These are phyloP conservation scores for Marasmius oreades DNA, from an alignment of 1,284 basidiomycete genomes.

Conservation along the genomic window DNA sequence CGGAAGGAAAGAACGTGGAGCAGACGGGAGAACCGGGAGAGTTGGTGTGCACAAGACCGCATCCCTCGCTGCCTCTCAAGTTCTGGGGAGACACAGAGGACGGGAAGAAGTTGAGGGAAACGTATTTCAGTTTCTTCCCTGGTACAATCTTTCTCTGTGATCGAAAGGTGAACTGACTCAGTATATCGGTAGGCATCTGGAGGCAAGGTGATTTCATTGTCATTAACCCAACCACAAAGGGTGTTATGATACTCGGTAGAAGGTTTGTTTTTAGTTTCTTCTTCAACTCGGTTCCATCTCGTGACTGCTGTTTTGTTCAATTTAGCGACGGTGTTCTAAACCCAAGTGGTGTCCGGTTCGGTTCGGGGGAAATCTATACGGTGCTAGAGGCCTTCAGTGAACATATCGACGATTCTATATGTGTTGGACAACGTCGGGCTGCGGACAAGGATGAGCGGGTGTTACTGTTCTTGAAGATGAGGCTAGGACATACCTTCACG, in stretches of 20 bases:
- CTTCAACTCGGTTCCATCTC: background rate
- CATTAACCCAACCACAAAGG: conserved; percentile 58
- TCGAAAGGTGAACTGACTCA: background rate
- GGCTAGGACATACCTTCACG: conserved; percentile 47
- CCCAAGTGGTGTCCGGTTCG: conserved; percentile 87
- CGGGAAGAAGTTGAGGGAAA: conserved; percentile 65
- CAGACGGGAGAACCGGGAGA: conserved; percentile 59
- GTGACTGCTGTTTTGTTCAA: background rate
- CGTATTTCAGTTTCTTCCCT: conserved; percentile 73
- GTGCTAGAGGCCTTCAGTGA: conserved; percentile 64
- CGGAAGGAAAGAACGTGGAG: conserved; percentile 51
- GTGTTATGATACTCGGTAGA: conserved; percentile 59
- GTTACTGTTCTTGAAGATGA: conserved; percentile 80
- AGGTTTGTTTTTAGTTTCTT: conserved; percentile 36
- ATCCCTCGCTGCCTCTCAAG: conserved; percentile 80
- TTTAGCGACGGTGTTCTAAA: conserved; percentile 72
- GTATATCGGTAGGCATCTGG: conserved; percentile 48
- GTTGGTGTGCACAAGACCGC: conserved; percentile 69
- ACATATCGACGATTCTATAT: conserved; percentile 70
- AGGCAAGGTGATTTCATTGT: conserved; percentile 69
- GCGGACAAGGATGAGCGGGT: conserved; percentile 81
- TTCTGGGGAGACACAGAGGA: conserved; percentile 72
- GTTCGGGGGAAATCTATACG: conserved; percentile 83
- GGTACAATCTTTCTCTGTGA: conserved; percentile 30
- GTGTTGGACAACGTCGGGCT: conserved; percentile 76